Evolutionary conservation across 352 stramenopile species (phyloP), one percentile per base, ranked within the genome.

Genomic region (Phytophthora multivora): DNA sequence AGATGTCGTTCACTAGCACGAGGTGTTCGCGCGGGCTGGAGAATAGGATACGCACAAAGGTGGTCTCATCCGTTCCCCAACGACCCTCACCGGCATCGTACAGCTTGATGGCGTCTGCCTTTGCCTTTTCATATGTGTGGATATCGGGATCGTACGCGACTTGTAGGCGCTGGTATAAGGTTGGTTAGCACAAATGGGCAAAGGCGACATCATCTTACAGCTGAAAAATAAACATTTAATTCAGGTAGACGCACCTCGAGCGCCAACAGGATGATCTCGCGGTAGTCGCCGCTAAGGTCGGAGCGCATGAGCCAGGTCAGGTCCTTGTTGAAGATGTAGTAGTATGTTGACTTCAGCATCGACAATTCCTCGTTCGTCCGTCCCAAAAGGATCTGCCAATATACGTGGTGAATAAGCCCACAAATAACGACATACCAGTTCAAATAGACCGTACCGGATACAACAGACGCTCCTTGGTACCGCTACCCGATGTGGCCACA

Each of bases 271-370:
- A 89, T 80, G 40, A 90, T 69, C 51, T 83, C 85, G 57, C 75
- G 79, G 59, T 88, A 86, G 69, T 93, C 82, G 18, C 84, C 84
- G 36, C 73, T 79, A 8, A 90, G 68, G 54, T 90, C 80, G 16
- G 76, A 80, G 42, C 75, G 63, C 74, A 91, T 81, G 21, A 85
- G 64, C 57, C 81, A 82, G 15, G 69, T 75, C 51, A 91, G 66
- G 50, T 93, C 84, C 56, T 88, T 70, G 52, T 88, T 86, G 64
- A 85, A 90, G 63, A 86, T 83, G 50, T 89, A 79, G 53, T 84
- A 89, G 66, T 88, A 91, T 46, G 80, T 88, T 52, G 75, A 78
- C 66, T 88, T 88, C 42, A 93, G 72, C 69, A 91, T 79, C 26
- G 74, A 73, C 30, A 93, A 62, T 62, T 93, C 85, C 26, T 89